Evolutionary conservation across 345 rosid genomes (phyloP), one percentile per base, ranked within the genome.

Genomic region (Populus pruinosa): DNA sequence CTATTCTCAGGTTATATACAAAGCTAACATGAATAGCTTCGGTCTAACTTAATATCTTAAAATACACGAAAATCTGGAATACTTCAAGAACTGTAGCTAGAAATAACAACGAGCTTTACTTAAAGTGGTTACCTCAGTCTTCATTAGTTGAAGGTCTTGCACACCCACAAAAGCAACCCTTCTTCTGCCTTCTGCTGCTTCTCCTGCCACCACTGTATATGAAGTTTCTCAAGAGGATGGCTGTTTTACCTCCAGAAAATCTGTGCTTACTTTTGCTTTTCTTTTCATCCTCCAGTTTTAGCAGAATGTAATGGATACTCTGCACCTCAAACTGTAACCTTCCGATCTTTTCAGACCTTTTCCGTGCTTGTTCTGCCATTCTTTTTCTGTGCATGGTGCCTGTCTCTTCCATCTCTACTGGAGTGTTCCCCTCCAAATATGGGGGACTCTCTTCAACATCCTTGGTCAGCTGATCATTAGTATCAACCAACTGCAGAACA

Each of bases 111-210:
- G 20, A 71, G 70, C 72, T 76, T 70, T 27, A 36, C 39, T 63
- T 49, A 21, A 31, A 14, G 2, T 25, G 12, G 74, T 64, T 56
- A 55, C 77, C 82, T 85, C 78, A 89, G 78, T 89, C 89, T 81
- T 77, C 92, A 55, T 77, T 82, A 2, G 91, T 76, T 10, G 90
- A 83, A 70, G 93, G 86, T 83, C 91, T 89, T 70, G 76, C 81
- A 75, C 97, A 93, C 43, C 96, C 90, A 61, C 97, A 93, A 84
- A 92, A 89, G 73, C 92, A 83, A 44, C 74, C 79, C 76, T 92
- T 93, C 87, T 85, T 92, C 82, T 76, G 81, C 78, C 85, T 84
- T 25, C 84, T 64, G 69, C 69, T 81, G 13, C 87, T 85, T 11
- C 84, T 84, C 85, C 85, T 86, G 70, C 92, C 82, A 18, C 93